phyloP scores from a whole-genome alignment of 1,284 basidiomycete species.

The Vanrija pseudolonga region DNA sequence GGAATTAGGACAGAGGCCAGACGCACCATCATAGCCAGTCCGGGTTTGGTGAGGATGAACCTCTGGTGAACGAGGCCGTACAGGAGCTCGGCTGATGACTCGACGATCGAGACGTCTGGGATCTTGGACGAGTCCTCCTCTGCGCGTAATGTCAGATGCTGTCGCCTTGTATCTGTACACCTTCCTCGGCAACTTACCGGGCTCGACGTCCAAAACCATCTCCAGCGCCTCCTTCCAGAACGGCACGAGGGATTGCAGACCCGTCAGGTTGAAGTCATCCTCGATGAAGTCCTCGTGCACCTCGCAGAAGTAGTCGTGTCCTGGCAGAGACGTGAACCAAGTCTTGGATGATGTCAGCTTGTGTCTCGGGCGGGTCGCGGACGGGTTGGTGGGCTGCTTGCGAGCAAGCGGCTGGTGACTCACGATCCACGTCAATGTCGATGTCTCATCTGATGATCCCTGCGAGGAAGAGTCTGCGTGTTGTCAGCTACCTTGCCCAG shows the following conservation, averaged over 20 bases:
- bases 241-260: constrained; percentile 86
- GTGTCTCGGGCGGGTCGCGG: neutral
- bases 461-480: constrained; percentile 44
- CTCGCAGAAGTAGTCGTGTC: constrained; percentile 98
- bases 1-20: constrained; percentile 2
- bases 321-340: constrained; percentile 95
- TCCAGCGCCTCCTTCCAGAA: constrained; percentile 99
- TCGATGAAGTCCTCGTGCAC: constrained; percentile 99
- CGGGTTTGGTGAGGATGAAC: constrained; percentile 90
- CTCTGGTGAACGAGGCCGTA: constrained; percentile 98
- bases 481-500: no score
- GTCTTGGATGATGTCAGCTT: constrained; percentile 42
- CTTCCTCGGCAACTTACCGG: constrained; percentile 62
- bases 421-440: constrained; percentile 51
- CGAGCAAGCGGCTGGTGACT: constrained; percentile 9
- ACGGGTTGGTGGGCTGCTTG: neutral
- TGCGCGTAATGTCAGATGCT: constrained; percentile 14
- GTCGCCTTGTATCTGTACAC: neutral
- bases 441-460: constrained; percentile 47
- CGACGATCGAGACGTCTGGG: constrained; percentile 90
- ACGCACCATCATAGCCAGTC: constrained; percentile 89
- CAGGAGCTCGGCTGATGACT: constrained; percentile 93
- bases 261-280: constrained; percentile 97
- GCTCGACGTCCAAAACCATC: constrained; percentile 99
- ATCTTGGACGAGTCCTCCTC: constrained; percentile 85